A percentile compares a stretch with the other conserved stretches of the same genome.
Evolutionary conservation across 139 green algal genomes (phyloP).

Genomic region (Auxenochlorella protothecoides): DNA sequence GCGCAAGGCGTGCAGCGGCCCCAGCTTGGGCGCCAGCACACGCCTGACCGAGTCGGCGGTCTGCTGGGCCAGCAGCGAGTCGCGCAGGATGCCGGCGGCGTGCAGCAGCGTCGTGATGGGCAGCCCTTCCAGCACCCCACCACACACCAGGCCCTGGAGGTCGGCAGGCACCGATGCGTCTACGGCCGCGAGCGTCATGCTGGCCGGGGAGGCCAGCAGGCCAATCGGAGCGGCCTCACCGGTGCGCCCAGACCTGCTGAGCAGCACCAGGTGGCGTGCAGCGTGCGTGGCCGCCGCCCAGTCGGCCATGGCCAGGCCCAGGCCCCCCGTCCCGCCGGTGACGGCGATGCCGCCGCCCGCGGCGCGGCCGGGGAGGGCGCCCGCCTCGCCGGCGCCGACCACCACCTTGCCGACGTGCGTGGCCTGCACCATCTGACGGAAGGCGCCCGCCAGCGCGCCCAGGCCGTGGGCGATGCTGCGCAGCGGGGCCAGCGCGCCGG

Average conservation of each 20-base stretch:
- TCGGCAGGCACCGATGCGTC: too few species aligned
- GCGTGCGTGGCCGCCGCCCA: constrained; percentile 25
- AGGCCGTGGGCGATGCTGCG: constrained; percentile 32
- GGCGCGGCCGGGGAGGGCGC: background rate
- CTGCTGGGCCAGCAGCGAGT: constrained; percentile 53
- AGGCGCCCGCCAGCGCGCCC: constrained; percentile 36
- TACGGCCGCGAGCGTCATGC: too few species aligned
- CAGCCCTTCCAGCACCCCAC: constrained; percentile 16
- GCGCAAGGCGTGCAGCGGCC: background rate
- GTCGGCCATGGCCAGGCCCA: constrained; percentile 38
- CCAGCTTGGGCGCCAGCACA: constrained; percentile 49
- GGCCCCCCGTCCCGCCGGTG: constrained; percentile 30
- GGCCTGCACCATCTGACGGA: constrained; percentile 74
- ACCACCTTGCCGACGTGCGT: constrained; percentile 82
- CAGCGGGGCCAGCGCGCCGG: constrained; percentile 39
- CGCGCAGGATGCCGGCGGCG: constrained; percentile 60
- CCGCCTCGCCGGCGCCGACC: constrained; percentile 9
- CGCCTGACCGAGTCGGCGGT: constrained; percentile 17
- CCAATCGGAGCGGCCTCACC: too few species aligned
- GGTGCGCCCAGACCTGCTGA: too few species aligned
- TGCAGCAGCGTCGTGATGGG: constrained; percentile 19
- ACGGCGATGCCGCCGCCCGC: constrained; percentile 10
- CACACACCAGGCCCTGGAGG: too few species aligned
- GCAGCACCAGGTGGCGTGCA: too few species aligned
- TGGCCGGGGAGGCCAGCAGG: too few species aligned